Base-by-base conservation (phyloP, 1,139 yeast species). In the Zygosaccharomyces pseudobailii region DNA sequence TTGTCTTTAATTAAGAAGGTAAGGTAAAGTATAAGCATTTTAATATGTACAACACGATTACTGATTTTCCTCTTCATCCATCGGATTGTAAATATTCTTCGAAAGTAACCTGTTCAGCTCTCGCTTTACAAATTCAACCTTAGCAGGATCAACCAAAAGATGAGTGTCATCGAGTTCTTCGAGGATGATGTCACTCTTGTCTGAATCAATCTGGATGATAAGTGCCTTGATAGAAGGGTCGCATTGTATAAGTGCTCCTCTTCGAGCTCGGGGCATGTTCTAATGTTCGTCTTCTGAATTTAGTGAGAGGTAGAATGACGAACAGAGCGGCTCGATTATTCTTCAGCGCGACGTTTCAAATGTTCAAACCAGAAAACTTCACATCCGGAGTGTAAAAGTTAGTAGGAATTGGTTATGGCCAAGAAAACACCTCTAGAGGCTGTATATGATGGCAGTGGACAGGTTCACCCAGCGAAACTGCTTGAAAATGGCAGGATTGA, bases 201-300 rank as follows among this genome's bases (percentile, higher is more conserved):
- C 78, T 0, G 87, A 71, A 65, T 89, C 96, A 36, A 89, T 85
- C 60, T 84, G 87, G 31, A 90, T 69, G 4, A 92, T 86, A 44
- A 92, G 72, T 0, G 97, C 96, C 53, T 83, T 76, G 53, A 92
- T 89, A 0, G 97, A 87, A 1, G 98, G 97, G 65, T 92, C 98
- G 66, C 97, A 70, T 45, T 69, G 70, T 13, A 70, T 56, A 25
- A 71, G 48, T 3, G 68, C 64, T n/a, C 74, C 73, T 62, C 55
- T 55, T 37, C 68, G 63, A 13, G 69, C 70, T 45, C 68, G 57
- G 5, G 68, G 63, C 70, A 66, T 66, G 31, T 44, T 42, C 13
- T 30, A n/a, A 6, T n/a, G 19, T n/a, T 30, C 6, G 19, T 30
- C 19, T 9, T 10, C 4, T n/a, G 33, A 30, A 30, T 4, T 3